These are phyloP conservation scores for Arthroderma sp. DNA, from an alignment of 2,329 filamentous ascomycete genomes.

Conservation along the genomic window DNA sequence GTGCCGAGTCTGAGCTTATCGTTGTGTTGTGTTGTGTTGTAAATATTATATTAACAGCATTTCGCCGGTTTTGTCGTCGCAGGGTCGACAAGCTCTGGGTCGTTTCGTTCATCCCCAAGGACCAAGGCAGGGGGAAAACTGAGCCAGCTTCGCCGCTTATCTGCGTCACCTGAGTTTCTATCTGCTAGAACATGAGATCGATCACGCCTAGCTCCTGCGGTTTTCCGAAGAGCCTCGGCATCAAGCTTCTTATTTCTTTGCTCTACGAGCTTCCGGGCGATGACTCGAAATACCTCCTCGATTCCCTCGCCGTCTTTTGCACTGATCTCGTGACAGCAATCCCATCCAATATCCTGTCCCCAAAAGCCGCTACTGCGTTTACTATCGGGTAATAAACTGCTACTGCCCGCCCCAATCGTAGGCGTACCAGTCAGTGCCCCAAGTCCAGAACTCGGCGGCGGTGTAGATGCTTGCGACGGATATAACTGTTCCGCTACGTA, in stretches of 20 bases:
- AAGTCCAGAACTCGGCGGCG: slow-evolving; percentile 49
- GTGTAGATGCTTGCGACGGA: slow-evolving; percentile 53
- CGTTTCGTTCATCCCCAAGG: slow-evolving; percentile 20
- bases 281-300: slow-evolving; percentile 87
- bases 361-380: slow-evolving; percentile 44
- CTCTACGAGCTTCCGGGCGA: slow-evolving; percentile 73
- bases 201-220: slow-evolving; percentile 33
- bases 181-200: slow-evolving; percentile 28
- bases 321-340: slow-evolving; percentile 92
- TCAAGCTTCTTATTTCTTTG: slow-evolving; percentile 47
- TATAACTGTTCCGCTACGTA: slow-evolving; percentile 89
- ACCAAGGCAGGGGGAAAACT: slow-evolving; percentile 41
- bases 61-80: slow-evolving; percentile 21
- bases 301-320: slow-evolving; percentile 91
- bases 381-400: slow-evolving; percentile 21
- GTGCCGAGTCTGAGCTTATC: no score
- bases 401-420: slow-evolving; percentile 17
- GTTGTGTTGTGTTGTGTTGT: no score
- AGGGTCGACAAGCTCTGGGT: slow-evolving; percentile 18
- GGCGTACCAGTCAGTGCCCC: slow-evolving; percentile 18
- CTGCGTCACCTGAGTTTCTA: slow-evolving; percentile 49
- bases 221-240: slow-evolving; percentile 34
- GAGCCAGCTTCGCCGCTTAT: slow-evolving; percentile 55
- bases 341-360: slow-evolving; percentile 89
- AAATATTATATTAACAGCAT: slow-evolving; percentile 20